These are phyloP conservation scores for Eutypa lata DNA, from an alignment of 2,329 filamentous ascomycete genomes.

Conservation along the genomic window DNA sequence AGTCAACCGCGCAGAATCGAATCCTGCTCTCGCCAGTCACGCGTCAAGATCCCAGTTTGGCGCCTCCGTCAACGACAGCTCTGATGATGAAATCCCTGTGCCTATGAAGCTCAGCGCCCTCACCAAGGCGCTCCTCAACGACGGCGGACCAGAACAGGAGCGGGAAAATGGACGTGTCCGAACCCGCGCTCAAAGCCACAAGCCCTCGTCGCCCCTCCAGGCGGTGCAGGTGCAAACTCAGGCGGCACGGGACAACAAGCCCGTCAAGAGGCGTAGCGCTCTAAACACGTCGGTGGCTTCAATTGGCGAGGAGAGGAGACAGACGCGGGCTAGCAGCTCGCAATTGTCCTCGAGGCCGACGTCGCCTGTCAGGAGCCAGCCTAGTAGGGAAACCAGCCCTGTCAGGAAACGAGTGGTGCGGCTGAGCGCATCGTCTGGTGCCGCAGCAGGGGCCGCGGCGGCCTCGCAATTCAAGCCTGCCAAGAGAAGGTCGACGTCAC, in stretches of 20 bases:
- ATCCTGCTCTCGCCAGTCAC: constrained; percentile 31
- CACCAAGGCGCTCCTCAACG: constrained; percentile 78
- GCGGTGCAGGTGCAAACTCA: constrained; percentile 16
- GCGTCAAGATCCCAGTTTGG: constrained; percentile 42
- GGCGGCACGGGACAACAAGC: constrained; percentile 21
- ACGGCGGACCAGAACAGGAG: constrained; percentile 51
- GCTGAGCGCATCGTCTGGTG: constrained; percentile 47
- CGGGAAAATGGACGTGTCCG: constrained; percentile 38
- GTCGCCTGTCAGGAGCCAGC: constrained; percentile 42
- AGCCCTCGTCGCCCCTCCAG: constrained; percentile 38
- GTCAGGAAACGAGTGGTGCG: constrained; percentile 56
- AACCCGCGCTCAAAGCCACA: constrained; percentile 41
- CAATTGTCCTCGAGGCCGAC: constrained; percentile 40
- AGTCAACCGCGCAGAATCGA: constrained; percentile 44
- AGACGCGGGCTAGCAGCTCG: constrained; percentile 45
- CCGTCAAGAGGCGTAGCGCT: constrained; percentile 45
- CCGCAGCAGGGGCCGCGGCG: constrained; percentile 7
- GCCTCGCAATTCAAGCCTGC: constrained; percentile 28
- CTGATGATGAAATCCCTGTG: constrained; percentile 87
- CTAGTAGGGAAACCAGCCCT: constrained; percentile 47
- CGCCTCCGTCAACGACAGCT: constrained; percentile 72
- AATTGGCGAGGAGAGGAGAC: constrained; percentile 40
- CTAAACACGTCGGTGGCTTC: constrained; percentile 43
- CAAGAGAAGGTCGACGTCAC: constrained; percentile 50
- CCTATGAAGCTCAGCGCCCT: constrained; percentile 93